Percentiles rank a stretch among this genome's conserved stretches.
These are phyloP conservation scores for Flaveria linearis DNA, from an alignment of 129 eudicot species.

Conservation along the genomic window DNA sequence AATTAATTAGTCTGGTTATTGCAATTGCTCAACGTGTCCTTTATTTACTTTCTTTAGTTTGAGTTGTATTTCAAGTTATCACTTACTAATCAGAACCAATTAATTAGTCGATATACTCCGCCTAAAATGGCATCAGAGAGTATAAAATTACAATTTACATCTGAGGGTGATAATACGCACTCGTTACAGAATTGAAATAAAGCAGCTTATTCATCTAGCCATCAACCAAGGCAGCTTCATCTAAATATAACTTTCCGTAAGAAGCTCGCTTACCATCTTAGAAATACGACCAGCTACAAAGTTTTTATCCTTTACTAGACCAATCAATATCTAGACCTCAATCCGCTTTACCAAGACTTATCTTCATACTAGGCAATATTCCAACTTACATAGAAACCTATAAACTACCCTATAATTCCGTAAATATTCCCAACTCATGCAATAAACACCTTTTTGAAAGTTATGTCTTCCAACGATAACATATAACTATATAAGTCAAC, in stretches of 20 bases:
- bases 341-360: conserved; percentile 2
- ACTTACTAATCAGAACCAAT: conserved; percentile 9
- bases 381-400: not conserved
- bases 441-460: not conserved
- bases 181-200: not conserved
- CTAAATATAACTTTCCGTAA: not conserved
- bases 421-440: not conserved
- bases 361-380: not conserved
- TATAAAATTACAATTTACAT: not conserved
- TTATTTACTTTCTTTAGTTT: not conserved
- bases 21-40: conserved; percentile 13
- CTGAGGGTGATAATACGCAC: conserved; percentile 1
- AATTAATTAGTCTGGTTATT: not conserved
- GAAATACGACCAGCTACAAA: conserved; percentile 5
- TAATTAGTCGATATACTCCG: not conserved
- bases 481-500: not conserved
- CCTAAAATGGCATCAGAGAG: not conserved
- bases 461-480: not conserved
- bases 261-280: not conserved
- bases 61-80: not conserved
- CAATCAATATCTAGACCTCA: conserved; percentile 16
- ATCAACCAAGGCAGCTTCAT: not conserved
- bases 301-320: not conserved
- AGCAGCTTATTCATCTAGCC: conserved; percentile 11
- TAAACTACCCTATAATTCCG: not conserved